Conservation (phyloP, 2,329 filamentous ascomycete genomes). For the Ascocoryne sarcoides region DNA sequence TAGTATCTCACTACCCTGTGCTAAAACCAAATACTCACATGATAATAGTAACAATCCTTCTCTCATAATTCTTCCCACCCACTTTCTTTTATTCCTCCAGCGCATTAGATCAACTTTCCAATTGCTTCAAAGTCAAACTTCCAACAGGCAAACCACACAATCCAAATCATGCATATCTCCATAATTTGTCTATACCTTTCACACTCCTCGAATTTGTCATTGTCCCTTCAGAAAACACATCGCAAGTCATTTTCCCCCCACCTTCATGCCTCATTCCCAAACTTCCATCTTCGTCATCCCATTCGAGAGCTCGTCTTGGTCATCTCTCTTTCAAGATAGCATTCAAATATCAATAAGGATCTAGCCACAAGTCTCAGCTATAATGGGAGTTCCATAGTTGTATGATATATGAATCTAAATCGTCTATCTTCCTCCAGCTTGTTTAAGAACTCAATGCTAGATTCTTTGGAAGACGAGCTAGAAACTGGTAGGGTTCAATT, state of each 20-base stretch:
- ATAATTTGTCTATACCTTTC: slow-evolving; percentile 57
- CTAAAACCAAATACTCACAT: slow-evolving; percentile 26
- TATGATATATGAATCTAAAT: too few relatives aligned
- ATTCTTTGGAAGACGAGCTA: too few relatives aligned
- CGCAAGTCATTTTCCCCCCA: slow-evolving; percentile 60
- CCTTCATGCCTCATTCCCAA: slow-evolving; percentile 53
- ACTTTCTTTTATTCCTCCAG: slow-evolving; percentile 22
- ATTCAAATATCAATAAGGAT: slow-evolving; percentile 48
- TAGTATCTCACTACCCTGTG: slow-evolving; percentile 1
- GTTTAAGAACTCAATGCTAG: too few relatives aligned
- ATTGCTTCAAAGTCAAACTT: slow-evolving; percentile 42
- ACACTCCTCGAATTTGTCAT: slow-evolving; percentile 52
- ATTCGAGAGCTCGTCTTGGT: slow-evolving; percentile 43
- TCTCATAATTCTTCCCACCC: slow-evolving; percentile 45
- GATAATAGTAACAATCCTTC: slow-evolving; percentile 51
- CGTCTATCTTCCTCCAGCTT: too few relatives aligned
- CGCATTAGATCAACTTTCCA: slow-evolving; percentile 27
- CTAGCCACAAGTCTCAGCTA: slow-evolving; percentile 57
- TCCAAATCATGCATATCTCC: slow-evolving; percentile 46
- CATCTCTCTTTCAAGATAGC: slow-evolving; percentile 46
- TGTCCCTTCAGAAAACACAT: slow-evolving; percentile 59
- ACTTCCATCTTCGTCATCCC: slow-evolving; percentile 42
- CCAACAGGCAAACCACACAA: slow-evolving; percentile 56
- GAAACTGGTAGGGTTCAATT: too few relatives aligned
- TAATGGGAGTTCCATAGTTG: slow-evolving; percentile 37